Base-by-base conservation (phyloP, 495 filamentous ascomycete genomes). In the Jackrogersella minutella region DNA sequence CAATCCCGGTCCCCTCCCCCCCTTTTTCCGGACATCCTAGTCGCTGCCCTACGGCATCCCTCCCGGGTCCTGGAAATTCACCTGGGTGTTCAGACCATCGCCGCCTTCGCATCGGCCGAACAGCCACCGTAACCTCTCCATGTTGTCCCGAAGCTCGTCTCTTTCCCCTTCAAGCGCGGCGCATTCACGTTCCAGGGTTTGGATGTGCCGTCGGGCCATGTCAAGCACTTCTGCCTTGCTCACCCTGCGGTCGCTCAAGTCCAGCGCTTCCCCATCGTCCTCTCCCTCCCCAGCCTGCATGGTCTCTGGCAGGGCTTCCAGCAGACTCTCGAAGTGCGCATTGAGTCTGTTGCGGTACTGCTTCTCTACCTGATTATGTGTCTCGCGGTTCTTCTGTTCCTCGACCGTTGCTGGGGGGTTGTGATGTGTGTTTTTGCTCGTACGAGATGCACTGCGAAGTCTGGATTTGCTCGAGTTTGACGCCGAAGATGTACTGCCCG, bases 311-410 rank as follows among this genome's bases (percentile, higher is more conserved):
- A 83, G 74, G 0, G 74, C 71, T 21, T 74, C 70, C 13, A 83
- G 69, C 19, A 83, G 73, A 31, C 62, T 78, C 53, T 83, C 79
- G 63, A 81, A 83, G 63, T 81, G 76, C 2, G 71, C 64, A 47
- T 83, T 83, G 13, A 83, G 76, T 16, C 80, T 51, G 61, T 77
- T 79, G n/a, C 81, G 78, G 64, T 83, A 83, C 61, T 82, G 74
- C 61, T 81, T 81, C 72, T 83, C 81, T 5, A 81, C 79, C 22
- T 79, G 67, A 60, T 83, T 82, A 44, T 82, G 81, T 8, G 78
- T 78, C 58, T 77, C 74, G 30, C 79, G 74, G 49, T 68, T 76
- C 57, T 76, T 78, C 9, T 74, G 75, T 65, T 79, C 79, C 54
- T 79, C 71, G 10, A 62, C 37, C 17, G 78, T 58, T 47, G 76